Evolutionary conservation across 2,329 filamentous ascomycete genomes (phyloP).

Genomic region (Elsinoe perseae): DNA sequence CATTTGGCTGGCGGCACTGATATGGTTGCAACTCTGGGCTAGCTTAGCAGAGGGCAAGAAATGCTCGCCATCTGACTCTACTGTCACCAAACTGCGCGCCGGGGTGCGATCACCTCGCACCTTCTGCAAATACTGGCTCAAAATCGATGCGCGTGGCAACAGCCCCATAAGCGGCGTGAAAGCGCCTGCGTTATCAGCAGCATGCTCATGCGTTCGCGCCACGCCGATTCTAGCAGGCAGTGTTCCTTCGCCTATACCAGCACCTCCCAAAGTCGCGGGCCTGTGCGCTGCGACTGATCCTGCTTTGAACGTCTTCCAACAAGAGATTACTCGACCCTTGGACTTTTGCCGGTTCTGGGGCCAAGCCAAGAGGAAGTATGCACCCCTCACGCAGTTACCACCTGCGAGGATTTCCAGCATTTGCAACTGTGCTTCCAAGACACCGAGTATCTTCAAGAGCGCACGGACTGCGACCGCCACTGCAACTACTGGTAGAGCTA

Average conservation of each 20-base stretch:
- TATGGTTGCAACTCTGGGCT: not conserved
- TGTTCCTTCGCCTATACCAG: not conserved
- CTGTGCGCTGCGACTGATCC: not conserved
- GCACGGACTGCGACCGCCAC: not conserved
- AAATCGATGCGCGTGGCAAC: not conserved
- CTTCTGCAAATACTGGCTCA: constrained; percentile 3
- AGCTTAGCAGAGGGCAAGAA: not conserved
- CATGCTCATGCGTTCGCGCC: not conserved
- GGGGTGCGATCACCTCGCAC: not conserved
- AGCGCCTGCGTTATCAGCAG: not conserved
- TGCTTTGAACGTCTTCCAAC: not conserved
- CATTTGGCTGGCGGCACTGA: not conserved
- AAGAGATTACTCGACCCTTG: not conserved
- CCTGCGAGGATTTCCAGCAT: constrained; percentile 4
- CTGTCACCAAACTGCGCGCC: not conserved
- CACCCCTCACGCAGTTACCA: not conserved
- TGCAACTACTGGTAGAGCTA: not conserved
- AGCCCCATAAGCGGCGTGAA: not conserved
- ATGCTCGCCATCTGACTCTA: not conserved
- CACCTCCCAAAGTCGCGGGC: not conserved
- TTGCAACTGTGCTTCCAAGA: constrained; percentile 8
- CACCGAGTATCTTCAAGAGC: not conserved
- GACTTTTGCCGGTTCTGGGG: not conserved
- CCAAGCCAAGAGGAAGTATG: not conserved
- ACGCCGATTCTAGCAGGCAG: not conserved